Percentiles rank a stretch among this genome's conserved stretches.
These are phyloP conservation scores for Melanomma pulvis-pyrius DNA, from an alignment of 495 filamentous ascomycete genomes.

Conservation along the genomic window DNA sequence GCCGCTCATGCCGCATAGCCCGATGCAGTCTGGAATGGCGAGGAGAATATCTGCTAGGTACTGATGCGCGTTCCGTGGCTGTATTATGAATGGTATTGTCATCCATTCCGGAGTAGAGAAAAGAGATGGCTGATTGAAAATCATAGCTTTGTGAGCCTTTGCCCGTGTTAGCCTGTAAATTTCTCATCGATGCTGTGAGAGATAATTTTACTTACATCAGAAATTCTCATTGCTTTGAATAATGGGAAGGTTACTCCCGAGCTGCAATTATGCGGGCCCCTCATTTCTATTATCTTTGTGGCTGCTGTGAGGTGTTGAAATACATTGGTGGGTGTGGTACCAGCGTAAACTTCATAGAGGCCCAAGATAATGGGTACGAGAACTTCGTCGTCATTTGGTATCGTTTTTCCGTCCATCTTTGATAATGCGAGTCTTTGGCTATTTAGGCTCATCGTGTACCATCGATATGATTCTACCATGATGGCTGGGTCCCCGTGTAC, in stretches of 20 bases:
- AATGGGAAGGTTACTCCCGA: constrained; percentile 6
- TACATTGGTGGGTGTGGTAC: constrained; percentile 27
- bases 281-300: constrained; percentile 20
- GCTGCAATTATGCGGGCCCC: constrained; percentile 22
- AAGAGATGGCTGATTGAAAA: constrained; percentile 23
- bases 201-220: constrained; percentile 17
- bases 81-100: constrained; percentile 19
- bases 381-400: constrained; percentile 27
- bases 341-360: constrained; percentile 33
- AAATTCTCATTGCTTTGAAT: constrained; percentile 26
- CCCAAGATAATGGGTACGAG: constrained; percentile 27
- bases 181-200: background rate
- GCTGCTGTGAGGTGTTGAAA: constrained; percentile 33
- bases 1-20: background rate
- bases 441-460: constrained; percentile 27
- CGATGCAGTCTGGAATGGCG: constrained; percentile 22
- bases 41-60: constrained; percentile 28
- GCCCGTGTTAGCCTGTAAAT: background rate
- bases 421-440: constrained; percentile 13
- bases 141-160: constrained; percentile 20
- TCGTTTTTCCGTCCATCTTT: background rate
- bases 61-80: constrained; percentile 16
- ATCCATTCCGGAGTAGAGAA: constrained; percentile 30
- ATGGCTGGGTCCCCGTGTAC: constrained; percentile 23
- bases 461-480: constrained; percentile 27